phyloP scores from a whole-genome alignment of 345 rosid genomes.

The Aegle marmelos region DNA sequence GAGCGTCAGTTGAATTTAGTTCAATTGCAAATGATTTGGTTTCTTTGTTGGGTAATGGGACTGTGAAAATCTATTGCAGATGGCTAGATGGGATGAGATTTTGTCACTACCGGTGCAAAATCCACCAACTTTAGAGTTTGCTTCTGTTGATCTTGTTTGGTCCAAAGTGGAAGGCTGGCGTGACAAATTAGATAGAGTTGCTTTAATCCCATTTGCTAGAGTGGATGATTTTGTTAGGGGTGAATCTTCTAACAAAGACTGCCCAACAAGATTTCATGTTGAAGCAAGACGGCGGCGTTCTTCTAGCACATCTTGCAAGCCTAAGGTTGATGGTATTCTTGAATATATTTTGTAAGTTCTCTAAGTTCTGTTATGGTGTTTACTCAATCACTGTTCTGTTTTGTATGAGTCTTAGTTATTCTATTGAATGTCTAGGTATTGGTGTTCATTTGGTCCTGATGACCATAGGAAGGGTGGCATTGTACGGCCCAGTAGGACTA shows the following conservation, averaged over 20 bases:
- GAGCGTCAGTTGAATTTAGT: background rate
- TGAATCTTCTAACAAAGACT: slow-evolving; percentile 73
- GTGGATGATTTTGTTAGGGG: slow-evolving; percentile 95
- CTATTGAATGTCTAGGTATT: slow-evolving; percentile 58
- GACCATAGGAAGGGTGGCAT: slow-evolving; percentile 87
- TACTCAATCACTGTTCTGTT: background rate
- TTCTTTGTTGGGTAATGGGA: background rate
- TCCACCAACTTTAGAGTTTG: slow-evolving; percentile 76
- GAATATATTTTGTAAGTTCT: slow-evolving; percentile 88
- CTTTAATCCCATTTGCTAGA: slow-evolving; percentile 85
- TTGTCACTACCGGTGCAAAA: slow-evolving; percentile 88
- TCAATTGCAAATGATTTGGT: background rate
- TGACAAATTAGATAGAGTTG: slow-evolving; percentile 83
- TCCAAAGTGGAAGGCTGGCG: slow-evolving; percentile 96
- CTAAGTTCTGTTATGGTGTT: slow-evolving; percentile 14
- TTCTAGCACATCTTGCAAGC: slow-evolving; percentile 55
- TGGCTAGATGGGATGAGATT: slow-evolving; percentile 98
- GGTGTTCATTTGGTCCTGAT: slow-evolving; percentile 99
- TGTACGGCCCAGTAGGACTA: slow-evolving; percentile 83
- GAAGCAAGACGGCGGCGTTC: slow-evolving; percentile 84
- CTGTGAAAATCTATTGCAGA: slow-evolving; percentile 34
- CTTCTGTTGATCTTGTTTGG: slow-evolving; percentile 80
- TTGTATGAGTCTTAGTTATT: slow-evolving; percentile 8
- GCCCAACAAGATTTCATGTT: slow-evolving; percentile 92
- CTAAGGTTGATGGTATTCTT: slow-evolving; percentile 92